These are phyloP conservation scores for Pulicaria dysenterica DNA, from an alignment of 129 eudicot species.

Conservation along the genomic window DNA sequence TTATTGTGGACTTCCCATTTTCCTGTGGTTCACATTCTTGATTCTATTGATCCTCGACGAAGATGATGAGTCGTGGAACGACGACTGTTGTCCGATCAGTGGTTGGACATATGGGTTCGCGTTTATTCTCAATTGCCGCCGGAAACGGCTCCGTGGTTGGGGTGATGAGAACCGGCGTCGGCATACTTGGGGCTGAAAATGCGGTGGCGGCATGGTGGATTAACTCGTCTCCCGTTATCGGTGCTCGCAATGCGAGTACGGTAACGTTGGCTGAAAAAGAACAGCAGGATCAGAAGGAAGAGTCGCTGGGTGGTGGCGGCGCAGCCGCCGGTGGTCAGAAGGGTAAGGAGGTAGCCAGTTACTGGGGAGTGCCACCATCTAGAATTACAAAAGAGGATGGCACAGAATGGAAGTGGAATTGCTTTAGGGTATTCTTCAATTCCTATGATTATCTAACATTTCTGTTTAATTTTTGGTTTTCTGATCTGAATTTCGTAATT, in stretches of 20 bases:
- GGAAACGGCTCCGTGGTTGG: conserved; percentile 25
- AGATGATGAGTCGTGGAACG: conserved; percentile 67
- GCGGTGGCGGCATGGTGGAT: conserved; percentile 53
- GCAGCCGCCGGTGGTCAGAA: conserved; percentile 39
- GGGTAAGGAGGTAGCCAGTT: conserved; percentile 53
- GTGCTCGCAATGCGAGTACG: conserved; percentile 51
- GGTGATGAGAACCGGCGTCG: neutral
- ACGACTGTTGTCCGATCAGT: conserved; percentile 48
- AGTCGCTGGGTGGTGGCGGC: conserved; percentile 27
- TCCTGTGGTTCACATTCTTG: neutral
- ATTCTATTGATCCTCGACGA: neutral
- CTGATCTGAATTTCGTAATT: conserved; percentile 1
- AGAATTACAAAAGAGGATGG: conserved; percentile 76
- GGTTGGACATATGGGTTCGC: conserved; percentile 35
- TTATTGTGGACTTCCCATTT: neutral
- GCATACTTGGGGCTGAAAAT: conserved; percentile 22
- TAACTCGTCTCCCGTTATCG: conserved; percentile 35
- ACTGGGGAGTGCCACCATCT: conserved; percentile 78
- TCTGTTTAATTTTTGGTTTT: neutral
- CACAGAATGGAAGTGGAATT: conserved; percentile 79
- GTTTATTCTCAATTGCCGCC: conserved; percentile 42
- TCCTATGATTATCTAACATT: neutral
- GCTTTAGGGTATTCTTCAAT: conserved; percentile 67
- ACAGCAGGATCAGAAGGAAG: conserved; percentile 34
- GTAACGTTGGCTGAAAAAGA: conserved; percentile 50